Conservation (phyloP, 306 rosid genomes). For the Pyrus communis region DNA sequence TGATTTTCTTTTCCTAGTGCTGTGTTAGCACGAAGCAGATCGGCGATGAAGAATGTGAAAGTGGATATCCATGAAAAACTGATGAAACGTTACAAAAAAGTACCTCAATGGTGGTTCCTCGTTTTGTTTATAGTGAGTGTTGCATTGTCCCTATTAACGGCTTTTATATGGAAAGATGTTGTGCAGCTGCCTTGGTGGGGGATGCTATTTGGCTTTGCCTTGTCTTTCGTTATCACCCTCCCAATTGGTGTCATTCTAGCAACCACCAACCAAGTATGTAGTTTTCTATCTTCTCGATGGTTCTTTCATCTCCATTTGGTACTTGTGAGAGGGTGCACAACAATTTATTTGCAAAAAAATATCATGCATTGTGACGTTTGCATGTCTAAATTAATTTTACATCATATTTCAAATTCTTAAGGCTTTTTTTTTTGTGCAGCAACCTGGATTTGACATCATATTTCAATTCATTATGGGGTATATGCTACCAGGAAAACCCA, state of each 20-base stretch:
- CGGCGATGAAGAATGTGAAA: slow-evolving; percentile 59
- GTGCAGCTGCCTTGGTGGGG: slow-evolving; percentile 99
- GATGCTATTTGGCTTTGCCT: slow-evolving; percentile 72
- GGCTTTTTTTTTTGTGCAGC: slow-evolving; percentile 41
- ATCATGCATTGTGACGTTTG: too few relatives aligned
- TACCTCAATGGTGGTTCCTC: slow-evolving; percentile 97
- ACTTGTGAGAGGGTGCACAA: too few relatives aligned
- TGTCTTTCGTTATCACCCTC: slow-evolving; percentile 83
- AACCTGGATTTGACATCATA: slow-evolving; percentile 95
- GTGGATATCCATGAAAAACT: slow-evolving; percentile 78
- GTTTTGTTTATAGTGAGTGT: slow-evolving; percentile 57
- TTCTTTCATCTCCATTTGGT: too few relatives aligned
- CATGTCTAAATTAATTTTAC: too few relatives aligned
- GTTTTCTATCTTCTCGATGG: neutral
- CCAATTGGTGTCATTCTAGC: slow-evolving; percentile 98
- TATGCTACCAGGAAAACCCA: slow-evolving; percentile 86
- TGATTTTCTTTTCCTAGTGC: slow-evolving; percentile 41
- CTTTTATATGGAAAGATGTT: slow-evolving; percentile 63
- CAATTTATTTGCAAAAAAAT: too few relatives aligned
- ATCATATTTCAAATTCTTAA: neutral
- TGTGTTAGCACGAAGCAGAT: slow-evolving; percentile 63
- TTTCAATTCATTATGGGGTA: slow-evolving; percentile 94
- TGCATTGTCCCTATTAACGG: slow-evolving; percentile 46
- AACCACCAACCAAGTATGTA: slow-evolving; percentile 81
- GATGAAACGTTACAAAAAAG: slow-evolving; percentile 74